A percentile compares a stretch with the other conserved stretches of the same genome.
Conservation (phyloP, 306 rosid species). For the Biancaea sappan region DNA sequence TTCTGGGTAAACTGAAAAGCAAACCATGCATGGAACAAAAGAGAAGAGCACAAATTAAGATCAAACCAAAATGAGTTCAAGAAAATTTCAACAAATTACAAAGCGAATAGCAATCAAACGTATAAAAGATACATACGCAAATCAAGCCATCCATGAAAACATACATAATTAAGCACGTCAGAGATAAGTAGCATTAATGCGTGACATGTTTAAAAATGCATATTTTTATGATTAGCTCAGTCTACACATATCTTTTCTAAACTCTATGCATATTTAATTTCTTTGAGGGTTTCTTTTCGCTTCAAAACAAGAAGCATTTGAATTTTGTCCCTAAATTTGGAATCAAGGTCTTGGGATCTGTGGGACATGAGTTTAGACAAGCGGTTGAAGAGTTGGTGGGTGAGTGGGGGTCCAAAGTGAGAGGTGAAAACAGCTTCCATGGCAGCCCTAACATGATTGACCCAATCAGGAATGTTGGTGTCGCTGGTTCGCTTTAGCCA, state of each 20-base stretch:
- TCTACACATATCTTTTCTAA: no score
- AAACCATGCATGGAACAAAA: background rate
- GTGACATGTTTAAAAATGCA: no score
- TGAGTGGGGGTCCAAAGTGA: constrained; percentile 39
- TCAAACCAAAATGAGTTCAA: background rate
- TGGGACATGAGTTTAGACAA: constrained; percentile 14
- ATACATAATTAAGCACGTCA: no score
- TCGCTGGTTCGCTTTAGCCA: constrained; percentile 37
- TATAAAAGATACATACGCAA: no score
- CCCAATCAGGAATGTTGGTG: constrained; percentile 18
- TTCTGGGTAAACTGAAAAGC: background rate
- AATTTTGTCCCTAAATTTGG: constrained; percentile 37
- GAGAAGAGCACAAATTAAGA: background rate
- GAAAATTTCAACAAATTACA: background rate
- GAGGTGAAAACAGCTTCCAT: constrained; percentile 46
- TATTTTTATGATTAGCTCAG: no score
- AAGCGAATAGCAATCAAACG: background rate
- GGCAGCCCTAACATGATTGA: constrained; percentile 52
- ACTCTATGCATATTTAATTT: no score
- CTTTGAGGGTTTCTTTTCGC: constrained; percentile 20
- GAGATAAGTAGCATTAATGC: no score
- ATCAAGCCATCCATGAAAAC: no score
- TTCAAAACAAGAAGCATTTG: constrained; percentile 48
- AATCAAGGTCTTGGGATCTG: constrained; percentile 20
- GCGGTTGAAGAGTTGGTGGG: constrained; percentile 45